Evolutionary conservation across 2,329 filamentous ascomycete genomes (phyloP), one percentile per base, ranked within the genome.

Genomic region (Clonostachys rhizophaga): DNA sequence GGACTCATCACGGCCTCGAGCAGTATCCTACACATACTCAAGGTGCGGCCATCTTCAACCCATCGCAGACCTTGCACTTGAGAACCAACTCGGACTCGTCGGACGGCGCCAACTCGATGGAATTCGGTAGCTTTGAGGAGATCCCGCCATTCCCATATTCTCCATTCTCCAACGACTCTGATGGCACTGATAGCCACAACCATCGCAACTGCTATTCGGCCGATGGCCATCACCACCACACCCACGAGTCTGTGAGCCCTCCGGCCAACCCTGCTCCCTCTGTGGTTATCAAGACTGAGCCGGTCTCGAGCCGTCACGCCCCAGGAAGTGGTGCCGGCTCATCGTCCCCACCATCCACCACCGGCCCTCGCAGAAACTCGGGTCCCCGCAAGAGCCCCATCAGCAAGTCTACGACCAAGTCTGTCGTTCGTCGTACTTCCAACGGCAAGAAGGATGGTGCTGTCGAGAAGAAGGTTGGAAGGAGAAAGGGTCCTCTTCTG

Each of bases 391-490:
- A 88, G 71, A 94, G 86, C 63, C 87, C 87, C 3, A 87, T 86
- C 48, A 76, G 86, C 54, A 96, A 96, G 75, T 80, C 86, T 1
- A 62, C 86, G 2, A 61, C 88, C 36, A 95, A 96, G 70, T 81
- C 88, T 10, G 88, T 92, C 58, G 86, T 91, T 57, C 89, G 89
- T 68, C 90, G 90, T 67, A 85, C 73, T 53, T 88, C 77, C 50
- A 81, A 79, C 50, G 84, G 83, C 58, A 95, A 92, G 75, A 91
- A 87, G 69, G 89, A 95, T 55, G 80, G 81, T 12, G 78, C 78
- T 10, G 72, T 72, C 37, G 92, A 96, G 78, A 97, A 96, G 80
- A 91, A 91, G 67, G 88, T 96, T 50, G 92, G 92, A 43, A 85
- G 90, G 61, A 83, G 92, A 70, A 89, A 89, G 66, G 92, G 92